Conservation (phyloP, 768 basidiomycete species). For the Lanmaoa pseudosensibilis region DNA sequence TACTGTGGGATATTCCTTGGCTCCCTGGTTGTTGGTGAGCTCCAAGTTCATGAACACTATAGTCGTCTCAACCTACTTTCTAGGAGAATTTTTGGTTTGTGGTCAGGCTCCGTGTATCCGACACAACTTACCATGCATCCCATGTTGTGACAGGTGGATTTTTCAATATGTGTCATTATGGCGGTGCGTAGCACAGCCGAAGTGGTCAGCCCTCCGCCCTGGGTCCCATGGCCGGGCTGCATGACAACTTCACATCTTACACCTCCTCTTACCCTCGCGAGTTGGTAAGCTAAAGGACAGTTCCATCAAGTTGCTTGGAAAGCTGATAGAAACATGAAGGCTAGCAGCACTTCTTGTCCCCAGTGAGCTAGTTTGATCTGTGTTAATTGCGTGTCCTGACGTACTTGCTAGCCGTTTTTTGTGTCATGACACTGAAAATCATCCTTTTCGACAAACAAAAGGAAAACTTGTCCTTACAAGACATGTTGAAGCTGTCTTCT, state of each 20-base stretch:
- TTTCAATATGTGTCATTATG: slow-evolving; percentile 12
- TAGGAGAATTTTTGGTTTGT: slow-evolving; percentile 23
- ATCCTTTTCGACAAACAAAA: neutral
- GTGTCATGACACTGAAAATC: slow-evolving; percentile 15
- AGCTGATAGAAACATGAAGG: slow-evolving; percentile 13
- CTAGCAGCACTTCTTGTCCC: slow-evolving; percentile 16
- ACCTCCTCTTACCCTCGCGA: slow-evolving; percentile 20
- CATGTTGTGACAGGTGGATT: slow-evolving; percentile 15
- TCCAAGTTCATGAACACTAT: neutral
- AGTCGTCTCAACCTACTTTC: neutral
- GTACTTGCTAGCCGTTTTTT: slow-evolving; percentile 14
- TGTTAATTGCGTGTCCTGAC: neutral
- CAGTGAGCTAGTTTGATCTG: slow-evolving; percentile 10
- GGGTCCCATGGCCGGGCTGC: slow-evolving; percentile 17
- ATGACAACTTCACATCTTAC: slow-evolving; percentile 5
- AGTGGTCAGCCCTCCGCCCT: slow-evolving; percentile 20
- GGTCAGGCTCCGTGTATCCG: neutral
- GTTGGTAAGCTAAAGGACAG: slow-evolving; percentile 15
- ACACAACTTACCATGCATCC: neutral
- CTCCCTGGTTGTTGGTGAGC: slow-evolving; percentile 20
- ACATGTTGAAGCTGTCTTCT: neutral
- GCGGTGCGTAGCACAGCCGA: slow-evolving; percentile 12
- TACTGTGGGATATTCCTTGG: slow-evolving; percentile 3
- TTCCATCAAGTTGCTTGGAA: neutral
- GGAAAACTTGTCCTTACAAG: neutral